phyloP scores from a whole-genome alignment of 2,329 filamentous ascomycete species.

The Aspergillus brunneoviolaceus region DNA sequence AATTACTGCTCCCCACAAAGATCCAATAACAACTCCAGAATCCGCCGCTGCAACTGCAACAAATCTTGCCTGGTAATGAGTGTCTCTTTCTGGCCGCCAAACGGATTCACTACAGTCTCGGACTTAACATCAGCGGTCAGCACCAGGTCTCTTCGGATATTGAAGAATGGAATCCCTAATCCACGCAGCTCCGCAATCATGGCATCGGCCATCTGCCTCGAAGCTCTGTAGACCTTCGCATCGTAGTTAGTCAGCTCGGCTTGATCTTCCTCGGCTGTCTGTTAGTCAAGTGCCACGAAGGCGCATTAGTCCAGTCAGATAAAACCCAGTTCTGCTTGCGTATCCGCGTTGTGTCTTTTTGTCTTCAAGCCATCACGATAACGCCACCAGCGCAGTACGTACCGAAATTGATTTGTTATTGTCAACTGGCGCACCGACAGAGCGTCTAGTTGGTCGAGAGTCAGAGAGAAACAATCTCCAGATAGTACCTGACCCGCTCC shows the following conservation, averaged over 20 bases:
- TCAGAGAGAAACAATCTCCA: neutral
- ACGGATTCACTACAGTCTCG: neutral
- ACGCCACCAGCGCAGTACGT: conserved; percentile 13
- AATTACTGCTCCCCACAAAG: conserved; percentile 41
- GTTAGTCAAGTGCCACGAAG: neutral
- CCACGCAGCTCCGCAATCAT: conserved; percentile 57
- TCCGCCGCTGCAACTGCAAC: conserved; percentile 46
- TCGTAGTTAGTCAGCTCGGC: conserved; percentile 61
- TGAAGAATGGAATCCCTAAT: conserved; percentile 63
- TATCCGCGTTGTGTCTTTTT: neutral
- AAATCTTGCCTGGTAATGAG: conserved; percentile 45
- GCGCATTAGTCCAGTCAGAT: neutral
- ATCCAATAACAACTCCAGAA: conserved; percentile 54
- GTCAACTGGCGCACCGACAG: conserved; percentile 46
- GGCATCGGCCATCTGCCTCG: conserved; percentile 58
- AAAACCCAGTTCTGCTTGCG: neutral
- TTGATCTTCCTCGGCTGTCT: conserved; percentile 50
- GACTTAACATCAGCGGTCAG: neutral
- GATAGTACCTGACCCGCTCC: neutral
- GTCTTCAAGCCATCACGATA: neutral
- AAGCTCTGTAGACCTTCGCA: conserved; percentile 61
- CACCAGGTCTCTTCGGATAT: conserved; percentile 48
- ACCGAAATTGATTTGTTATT: conserved; percentile 34
- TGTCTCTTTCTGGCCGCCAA: neutral
- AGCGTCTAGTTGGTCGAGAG: conserved; percentile 33